Evolutionary conservation across 768 basidiomycete species (phyloP).

Genomic region (Crepidotus variabilis): DNA sequence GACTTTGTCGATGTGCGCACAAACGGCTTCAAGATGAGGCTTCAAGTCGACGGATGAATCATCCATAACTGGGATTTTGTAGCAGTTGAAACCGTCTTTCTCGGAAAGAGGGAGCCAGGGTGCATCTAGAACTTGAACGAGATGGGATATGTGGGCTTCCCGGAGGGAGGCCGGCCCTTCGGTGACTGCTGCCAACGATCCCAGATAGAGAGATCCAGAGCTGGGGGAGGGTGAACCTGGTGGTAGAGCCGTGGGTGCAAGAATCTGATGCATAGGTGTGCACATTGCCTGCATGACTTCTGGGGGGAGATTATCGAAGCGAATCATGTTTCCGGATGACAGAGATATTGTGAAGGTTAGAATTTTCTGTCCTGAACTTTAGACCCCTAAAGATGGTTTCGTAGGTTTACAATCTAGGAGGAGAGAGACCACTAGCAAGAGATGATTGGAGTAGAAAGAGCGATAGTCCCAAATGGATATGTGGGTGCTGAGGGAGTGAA

Average conservation of each 20-base stretch:
- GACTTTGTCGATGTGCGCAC: constrained; percentile 60
- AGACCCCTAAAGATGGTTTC: neutral
- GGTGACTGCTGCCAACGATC: constrained; percentile 58
- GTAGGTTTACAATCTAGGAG: too few relatives aligned
- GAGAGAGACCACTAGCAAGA: neutral
- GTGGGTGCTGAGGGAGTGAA: neutral
- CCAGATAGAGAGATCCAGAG: constrained; percentile 62
- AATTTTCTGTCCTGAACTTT: neutral
- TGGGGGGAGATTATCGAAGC: constrained; percentile 69
- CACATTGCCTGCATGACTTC: constrained; percentile 84
- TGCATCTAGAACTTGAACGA: constrained; percentile 66
- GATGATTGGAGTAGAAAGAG: neutral
- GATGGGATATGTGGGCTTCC: constrained; percentile 46
- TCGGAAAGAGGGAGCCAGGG: constrained; percentile 56
- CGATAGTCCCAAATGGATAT: neutral
- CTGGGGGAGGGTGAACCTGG: constrained; percentile 17
- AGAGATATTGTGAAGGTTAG: neutral
- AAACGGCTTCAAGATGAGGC: constrained; percentile 66
- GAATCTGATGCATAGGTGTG: constrained; percentile 78
- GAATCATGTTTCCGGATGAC: constrained; percentile 49
- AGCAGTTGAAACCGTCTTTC: constrained; percentile 46
- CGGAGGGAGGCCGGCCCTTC: constrained; percentile 52
- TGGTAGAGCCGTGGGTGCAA: constrained; percentile 34
- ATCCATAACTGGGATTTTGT: constrained; percentile 69
- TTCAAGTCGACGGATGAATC: constrained; percentile 55